Conservation (phyloP, 2,329 filamentous ascomycete genomes). For the Talaromyces sp. region DNA sequence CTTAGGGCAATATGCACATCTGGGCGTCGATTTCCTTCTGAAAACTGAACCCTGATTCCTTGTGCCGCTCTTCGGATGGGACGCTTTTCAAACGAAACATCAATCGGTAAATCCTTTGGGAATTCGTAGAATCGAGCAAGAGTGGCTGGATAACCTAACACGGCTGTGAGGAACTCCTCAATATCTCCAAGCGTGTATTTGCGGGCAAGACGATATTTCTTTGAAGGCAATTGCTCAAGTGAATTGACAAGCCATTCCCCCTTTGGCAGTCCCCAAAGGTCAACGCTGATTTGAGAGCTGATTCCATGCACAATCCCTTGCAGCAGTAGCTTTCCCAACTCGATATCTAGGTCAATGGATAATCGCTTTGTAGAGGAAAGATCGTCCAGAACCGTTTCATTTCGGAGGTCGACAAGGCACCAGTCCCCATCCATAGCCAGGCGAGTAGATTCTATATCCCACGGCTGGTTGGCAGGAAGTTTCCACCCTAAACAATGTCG, state of each 20-base stretch:
- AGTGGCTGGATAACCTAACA: constrained; percentile 71
- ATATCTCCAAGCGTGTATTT: constrained; percentile 63
- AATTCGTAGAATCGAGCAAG: constrained; percentile 55
- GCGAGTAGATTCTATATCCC: constrained; percentile 76
- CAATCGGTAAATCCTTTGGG: not conserved
- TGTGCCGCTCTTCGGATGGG: not conserved
- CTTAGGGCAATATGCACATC: constrained; percentile 3
- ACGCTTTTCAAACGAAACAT: not conserved
- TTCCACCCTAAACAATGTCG: constrained; percentile 86
- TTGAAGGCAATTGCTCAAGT: not conserved
- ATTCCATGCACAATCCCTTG: constrained; percentile 27
- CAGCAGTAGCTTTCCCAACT: constrained; percentile 24
- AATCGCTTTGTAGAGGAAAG: constrained; percentile 68
- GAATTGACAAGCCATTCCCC: constrained; percentile 60
- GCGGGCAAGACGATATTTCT: constrained; percentile 44
- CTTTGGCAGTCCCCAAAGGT: constrained; percentile 40
- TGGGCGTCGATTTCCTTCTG: not conserved
- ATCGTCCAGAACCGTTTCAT: constrained; percentile 1
- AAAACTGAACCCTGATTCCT: constrained; percentile 6
- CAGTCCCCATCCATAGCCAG: constrained; percentile 94
- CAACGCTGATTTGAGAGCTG: constrained; percentile 54
- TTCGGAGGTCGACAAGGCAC: constrained; percentile 61
- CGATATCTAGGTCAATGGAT: constrained; percentile 19
- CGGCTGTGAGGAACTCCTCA: constrained; percentile 69
- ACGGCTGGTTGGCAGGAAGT: constrained; percentile 58